A percentile compares a stretch with the other conserved stretches of the same genome.
Conservation (phyloP, 495 filamentous ascomycete species). For the Usnea hakonensis region DNA sequence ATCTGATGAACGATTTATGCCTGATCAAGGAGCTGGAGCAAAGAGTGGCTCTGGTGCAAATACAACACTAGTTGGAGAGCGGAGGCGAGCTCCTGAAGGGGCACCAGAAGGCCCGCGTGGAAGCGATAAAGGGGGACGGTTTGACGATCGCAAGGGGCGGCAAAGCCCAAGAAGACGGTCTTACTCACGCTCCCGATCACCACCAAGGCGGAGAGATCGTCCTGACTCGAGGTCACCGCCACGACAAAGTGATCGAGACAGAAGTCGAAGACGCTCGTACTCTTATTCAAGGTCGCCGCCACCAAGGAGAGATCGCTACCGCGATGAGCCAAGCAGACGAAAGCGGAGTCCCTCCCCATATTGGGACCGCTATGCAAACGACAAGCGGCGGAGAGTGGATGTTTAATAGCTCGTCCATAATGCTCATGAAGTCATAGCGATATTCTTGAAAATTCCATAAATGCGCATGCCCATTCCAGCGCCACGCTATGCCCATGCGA, state of each 20-base stretch:
- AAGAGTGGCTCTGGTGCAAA: conserved; percentile 44
- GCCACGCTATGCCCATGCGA: conserved; percentile 13
- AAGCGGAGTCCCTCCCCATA: conserved; percentile 61
- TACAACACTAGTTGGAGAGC: conserved; percentile 38
- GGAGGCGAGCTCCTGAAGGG: conserved; percentile 23
- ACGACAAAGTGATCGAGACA: conserved; percentile 26
- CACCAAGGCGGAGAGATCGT: conserved; percentile 26
- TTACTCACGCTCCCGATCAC: conserved; percentile 28
- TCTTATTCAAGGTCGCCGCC: conserved; percentile 30
- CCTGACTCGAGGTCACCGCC: conserved; percentile 28
- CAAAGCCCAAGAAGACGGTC: conserved; percentile 17
- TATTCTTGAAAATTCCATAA: conserved; percentile 5
- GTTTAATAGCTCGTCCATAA: background rate
- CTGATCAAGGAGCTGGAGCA: conserved; percentile 47
- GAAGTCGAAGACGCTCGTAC: conserved; percentile 13
- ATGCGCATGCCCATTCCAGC: conserved; percentile 3
- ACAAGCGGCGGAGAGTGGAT: conserved; percentile 62
- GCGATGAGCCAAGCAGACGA: conserved; percentile 44
- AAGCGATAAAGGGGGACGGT: conserved; percentile 12
- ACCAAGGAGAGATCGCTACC: conserved; percentile 37
- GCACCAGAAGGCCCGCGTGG: conserved; percentile 21
- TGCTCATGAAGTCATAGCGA: background rate
- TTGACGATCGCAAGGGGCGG: conserved; percentile 23
- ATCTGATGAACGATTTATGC: conserved; percentile 64
- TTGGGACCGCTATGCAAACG: conserved; percentile 47